Evolutionary conservation across 164 flowering plant genomes (phyloP).

Genomic region (Aristolochia contorta): DNA sequence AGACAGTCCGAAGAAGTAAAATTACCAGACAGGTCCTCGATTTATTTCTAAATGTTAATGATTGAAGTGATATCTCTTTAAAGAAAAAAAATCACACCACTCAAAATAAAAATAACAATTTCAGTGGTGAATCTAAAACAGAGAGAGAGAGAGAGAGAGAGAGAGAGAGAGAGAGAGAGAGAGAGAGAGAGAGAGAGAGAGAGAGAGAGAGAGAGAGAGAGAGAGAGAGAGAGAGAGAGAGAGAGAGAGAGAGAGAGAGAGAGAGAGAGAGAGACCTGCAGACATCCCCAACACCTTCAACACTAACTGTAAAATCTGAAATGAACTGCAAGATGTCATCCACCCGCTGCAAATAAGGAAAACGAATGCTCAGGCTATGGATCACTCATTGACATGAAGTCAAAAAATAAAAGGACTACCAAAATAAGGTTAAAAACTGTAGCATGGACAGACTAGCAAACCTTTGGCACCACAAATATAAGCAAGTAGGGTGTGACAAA

Average conservation of each 20-base stretch:
- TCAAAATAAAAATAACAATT: no score
- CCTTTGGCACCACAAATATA: constrained; percentile 82
- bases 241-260: not conserved
- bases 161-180: no score
- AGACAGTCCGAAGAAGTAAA: no score
- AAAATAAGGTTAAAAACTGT: not conserved
- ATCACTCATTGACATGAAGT: not conserved
- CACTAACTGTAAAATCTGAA: constrained; percentile 65
- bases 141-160: no score
- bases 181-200: no score
- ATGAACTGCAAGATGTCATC: constrained; percentile 89
- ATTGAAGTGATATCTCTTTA: no score
- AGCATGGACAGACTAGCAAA: constrained; percentile 6
- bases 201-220: no score
- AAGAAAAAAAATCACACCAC: no score
- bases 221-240: no score
- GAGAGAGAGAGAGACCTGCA: constrained; percentile 52
- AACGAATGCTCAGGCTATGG: not conserved
- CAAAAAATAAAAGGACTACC: not conserved
- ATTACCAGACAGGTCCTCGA: no score
- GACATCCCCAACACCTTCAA: constrained; percentile 97
- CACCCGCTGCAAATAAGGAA: constrained; percentile 62
- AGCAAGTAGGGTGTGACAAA: constrained; percentile 88
- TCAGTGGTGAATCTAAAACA: no score
- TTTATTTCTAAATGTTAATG: no score